Evolutionary conservation across 257 asterid species (phyloP), one percentile per base, ranked within the genome.

Genomic region (Marsdenia floribunda): DNA sequence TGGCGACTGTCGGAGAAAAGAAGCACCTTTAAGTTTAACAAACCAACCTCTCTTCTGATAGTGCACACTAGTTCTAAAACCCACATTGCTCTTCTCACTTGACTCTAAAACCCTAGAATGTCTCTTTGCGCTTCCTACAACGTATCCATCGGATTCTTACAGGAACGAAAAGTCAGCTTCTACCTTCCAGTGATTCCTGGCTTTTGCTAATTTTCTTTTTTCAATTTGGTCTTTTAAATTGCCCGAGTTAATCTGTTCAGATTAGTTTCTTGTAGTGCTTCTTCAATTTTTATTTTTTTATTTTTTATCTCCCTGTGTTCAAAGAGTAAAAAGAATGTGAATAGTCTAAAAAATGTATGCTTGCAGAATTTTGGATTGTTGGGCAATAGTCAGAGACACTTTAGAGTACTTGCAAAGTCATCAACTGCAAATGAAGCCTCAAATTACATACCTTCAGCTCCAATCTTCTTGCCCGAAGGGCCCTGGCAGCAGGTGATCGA

Each of bases 381-480:
- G 6, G 75, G 74, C 68, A 75, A 22, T 49, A 66, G 47, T 52
- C 73, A 81, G 77, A 82, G 81, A 80, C 79, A 74, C 18, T 76
- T 81, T 59, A 87, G 77, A 83, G 80, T 86, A 61, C 73, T 82
- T 76, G 87, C 97, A n/a, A 78, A 81, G 52, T 77, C 82, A 58
- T 80, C 89, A 21, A 82, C 64, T 40, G 72, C 80, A 37, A 83
- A 84, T 70, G 90, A 86, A 69, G 85, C 80, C 71, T 82, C 95
- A 6, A 80, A 72, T 57, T 84, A 86, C 88, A 92, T 92, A 52
- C 92, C 99, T 18, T 96, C 96, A 74, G 99, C 98, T 78, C 99
- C 97, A 0, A 90, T 92, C 49, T 79, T 89, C 58, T 80, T 92
- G 79, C 99, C 97, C 0, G 86, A 92, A 84, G 98, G 99, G 63